These are phyloP conservation scores for Aspergillus flavus DNA, from an alignment of 2,329 filamentous ascomycete genomes.

Conservation along the genomic window DNA sequence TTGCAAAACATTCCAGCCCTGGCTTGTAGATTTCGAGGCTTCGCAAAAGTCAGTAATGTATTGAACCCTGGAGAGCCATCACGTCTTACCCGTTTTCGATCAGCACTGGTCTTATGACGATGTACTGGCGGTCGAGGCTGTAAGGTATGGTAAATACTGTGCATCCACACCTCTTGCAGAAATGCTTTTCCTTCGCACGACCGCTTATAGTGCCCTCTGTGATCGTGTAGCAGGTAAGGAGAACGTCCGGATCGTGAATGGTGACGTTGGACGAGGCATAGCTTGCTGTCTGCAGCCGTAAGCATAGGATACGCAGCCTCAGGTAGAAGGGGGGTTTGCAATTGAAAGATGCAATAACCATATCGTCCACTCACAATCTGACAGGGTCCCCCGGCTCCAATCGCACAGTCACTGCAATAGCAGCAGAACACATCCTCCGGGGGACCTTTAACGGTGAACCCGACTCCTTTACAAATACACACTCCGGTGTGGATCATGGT, in stretches of 20 bases:
- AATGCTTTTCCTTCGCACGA: neutral
- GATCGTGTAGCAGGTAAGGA: neutral
- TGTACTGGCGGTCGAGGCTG: neutral
- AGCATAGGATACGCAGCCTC: neutral
- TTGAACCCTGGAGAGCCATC: neutral
- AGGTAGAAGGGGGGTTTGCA: neutral
- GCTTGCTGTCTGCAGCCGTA: neutral
- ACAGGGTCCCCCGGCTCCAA: neutral
- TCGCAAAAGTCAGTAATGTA: neutral
- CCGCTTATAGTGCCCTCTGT: neutral
- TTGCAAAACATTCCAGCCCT: neutral
- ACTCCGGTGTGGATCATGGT: neutral
- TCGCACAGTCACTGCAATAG: neutral
- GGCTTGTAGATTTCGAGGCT: neutral
- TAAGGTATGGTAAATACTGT: neutral
- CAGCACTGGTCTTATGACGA: neutral
- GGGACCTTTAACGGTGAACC: neutral
- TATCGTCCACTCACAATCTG: neutral
- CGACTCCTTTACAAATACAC: neutral
- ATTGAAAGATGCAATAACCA: too few relatives aligned
- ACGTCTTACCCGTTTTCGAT: neutral
- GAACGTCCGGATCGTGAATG: neutral
- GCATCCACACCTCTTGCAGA: neutral
- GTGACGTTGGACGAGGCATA: neutral
- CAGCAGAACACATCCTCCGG: neutral